A percentile compares a stretch with the other conserved stretches of the same genome.
phyloP scores from a whole-genome alignment of 2,329 filamentous ascomycete species.

The Exserohilum turcica region DNA sequence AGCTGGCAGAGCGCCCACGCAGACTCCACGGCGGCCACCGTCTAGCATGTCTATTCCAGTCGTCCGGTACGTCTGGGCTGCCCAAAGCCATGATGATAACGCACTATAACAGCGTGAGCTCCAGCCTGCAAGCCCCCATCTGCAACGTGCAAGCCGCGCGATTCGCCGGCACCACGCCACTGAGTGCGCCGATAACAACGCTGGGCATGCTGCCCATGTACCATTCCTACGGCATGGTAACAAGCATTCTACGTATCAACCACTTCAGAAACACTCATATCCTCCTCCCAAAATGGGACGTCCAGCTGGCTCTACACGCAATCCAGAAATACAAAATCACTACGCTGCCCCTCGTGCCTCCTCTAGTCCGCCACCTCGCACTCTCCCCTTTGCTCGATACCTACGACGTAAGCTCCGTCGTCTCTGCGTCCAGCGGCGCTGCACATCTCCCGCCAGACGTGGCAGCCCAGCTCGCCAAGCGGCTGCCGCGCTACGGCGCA shows the following conservation, averaged over 20 bases:
- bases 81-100: slow-evolving; percentile 45
- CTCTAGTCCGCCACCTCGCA: slow-evolving; percentile 36
- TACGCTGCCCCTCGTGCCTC: slow-evolving; percentile 34
- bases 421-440: slow-evolving; percentile 30
- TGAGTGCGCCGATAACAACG: slow-evolving; percentile 19
- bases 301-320: slow-evolving; percentile 31
- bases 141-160: slow-evolving; percentile 29
- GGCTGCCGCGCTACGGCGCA: slow-evolving; percentile 31
- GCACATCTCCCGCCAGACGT: slow-evolving; percentile 40
- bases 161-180: slow-evolving; percentile 28
- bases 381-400: slow-evolving; percentile 34
- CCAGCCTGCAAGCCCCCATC: slow-evolving; percentile 34
- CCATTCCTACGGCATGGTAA: slow-evolving; percentile 41
- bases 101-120: slow-evolving; percentile 34
- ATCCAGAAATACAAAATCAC: slow-evolving; percentile 38
- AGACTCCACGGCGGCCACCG: slow-evolving; percentile 31
- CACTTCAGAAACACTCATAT: slow-evolving; percentile 29
- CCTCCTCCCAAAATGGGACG: slow-evolving; percentile 36
- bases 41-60: slow-evolving; percentile 40
- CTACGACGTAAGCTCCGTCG: slow-evolving; percentile 34
- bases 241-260: slow-evolving; percentile 39
- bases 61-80: slow-evolving; percentile 37
- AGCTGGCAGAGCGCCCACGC: slow-evolving; percentile 22
- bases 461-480: slow-evolving; percentile 34
- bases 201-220: slow-evolving; percentile 40